Evolutionary conservation across 441 rosid species (phyloP).

Genomic region (Mallotus japonicus): DNA sequence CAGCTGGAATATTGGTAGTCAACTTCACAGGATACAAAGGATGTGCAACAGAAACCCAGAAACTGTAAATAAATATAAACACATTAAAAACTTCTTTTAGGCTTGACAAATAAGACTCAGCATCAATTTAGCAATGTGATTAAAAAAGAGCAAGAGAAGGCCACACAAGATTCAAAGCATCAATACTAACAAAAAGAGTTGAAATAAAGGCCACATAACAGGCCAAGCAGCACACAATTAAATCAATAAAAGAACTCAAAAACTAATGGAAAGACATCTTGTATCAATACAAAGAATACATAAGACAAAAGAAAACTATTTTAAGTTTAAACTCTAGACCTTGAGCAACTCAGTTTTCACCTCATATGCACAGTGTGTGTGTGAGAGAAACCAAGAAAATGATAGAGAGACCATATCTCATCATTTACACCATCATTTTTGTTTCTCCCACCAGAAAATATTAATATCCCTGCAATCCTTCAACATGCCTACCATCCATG

Average conservation of each 20-base stretch:
- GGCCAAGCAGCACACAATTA: not conserved
- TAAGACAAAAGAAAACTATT: not conserved
- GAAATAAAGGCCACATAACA: not conserved
- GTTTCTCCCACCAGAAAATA: not conserved
- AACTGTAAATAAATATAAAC: constrained; percentile 47
- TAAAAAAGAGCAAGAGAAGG: not conserved
- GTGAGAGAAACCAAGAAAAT: not conserved
- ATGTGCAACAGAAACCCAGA: constrained; percentile 64
- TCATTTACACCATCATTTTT: not conserved
- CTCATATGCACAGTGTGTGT: not conserved
- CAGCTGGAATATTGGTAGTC: constrained; percentile 51
- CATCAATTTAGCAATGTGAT: not conserved
- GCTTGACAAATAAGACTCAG: not conserved
- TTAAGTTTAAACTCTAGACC: not conserved
- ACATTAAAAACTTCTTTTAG: not conserved
- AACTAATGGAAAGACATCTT: not conserved
- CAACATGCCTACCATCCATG: not conserved
- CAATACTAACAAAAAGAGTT: not conserved
- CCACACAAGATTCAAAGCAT: not conserved
- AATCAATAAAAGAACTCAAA: not conserved
- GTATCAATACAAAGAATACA: not conserved
- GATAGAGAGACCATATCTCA: not conserved
- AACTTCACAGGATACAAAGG: constrained; percentile 76
- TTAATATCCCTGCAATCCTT: not conserved
- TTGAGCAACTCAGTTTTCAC: not conserved